A percentile compares a stretch with the other conserved stretches of the same genome.
Conservation (phyloP, 2,329 filamentous ascomycete genomes). For the Hirsutella minnesotensis region DNA sequence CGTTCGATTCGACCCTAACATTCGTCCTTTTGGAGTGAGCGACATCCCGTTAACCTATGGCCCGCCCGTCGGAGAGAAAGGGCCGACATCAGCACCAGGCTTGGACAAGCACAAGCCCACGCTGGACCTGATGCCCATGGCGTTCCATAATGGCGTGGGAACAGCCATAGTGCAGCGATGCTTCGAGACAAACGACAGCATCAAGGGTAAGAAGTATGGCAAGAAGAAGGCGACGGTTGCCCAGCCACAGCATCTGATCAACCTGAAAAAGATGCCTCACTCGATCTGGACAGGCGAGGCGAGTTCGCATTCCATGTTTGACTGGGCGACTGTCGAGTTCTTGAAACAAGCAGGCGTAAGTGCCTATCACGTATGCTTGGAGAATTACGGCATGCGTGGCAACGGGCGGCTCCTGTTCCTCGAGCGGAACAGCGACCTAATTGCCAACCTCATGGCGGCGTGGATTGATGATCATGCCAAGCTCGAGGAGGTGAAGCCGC, state of each 20-base stretch:
- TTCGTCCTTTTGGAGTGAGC: conserved; percentile 26
- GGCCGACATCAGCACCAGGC: not conserved
- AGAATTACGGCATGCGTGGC: conserved; percentile 30
- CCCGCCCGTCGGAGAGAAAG: conserved; percentile 22
- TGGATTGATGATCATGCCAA: conserved; percentile 19
- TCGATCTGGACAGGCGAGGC: conserved; percentile 39
- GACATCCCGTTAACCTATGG: conserved; percentile 29
- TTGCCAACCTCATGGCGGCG: conserved; percentile 23
- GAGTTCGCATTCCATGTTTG: conserved; percentile 40
- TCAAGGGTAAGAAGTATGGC: not conserved
- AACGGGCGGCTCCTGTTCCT: conserved; percentile 46
- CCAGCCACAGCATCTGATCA: conserved; percentile 26
- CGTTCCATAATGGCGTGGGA: too few species aligned
- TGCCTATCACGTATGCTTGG: conserved; percentile 31
- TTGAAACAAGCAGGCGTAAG: conserved; percentile 38
- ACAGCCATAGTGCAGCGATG: conserved; percentile 11
- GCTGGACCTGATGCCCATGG: not conserved
- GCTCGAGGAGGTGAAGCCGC: too few species aligned
- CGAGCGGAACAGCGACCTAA: conserved; percentile 35
- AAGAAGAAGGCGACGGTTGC: not conserved
- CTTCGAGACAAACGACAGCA: not conserved
- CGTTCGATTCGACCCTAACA: conserved; percentile 13
- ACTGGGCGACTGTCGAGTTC: conserved; percentile 41
- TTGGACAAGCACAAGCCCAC: not conserved
- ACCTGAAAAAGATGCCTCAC: conserved; percentile 34